These are phyloP conservation scores for Garcileccinum viscosum DNA, from an alignment of 1,284 basidiomycete species.

Conservation along the genomic window DNA sequence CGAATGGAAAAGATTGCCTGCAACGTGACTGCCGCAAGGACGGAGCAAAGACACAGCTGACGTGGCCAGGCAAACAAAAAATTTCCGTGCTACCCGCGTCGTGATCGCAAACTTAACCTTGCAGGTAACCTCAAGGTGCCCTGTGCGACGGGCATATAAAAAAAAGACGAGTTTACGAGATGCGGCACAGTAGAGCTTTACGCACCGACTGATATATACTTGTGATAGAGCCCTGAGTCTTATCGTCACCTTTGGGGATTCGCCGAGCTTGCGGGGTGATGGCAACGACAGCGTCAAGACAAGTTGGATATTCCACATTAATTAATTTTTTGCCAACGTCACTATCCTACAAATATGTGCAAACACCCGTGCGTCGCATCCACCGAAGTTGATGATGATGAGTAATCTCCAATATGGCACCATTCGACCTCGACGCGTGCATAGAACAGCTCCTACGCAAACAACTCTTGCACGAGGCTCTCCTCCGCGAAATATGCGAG, in stretches of 20 bases:
- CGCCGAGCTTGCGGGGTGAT: conserved; percentile 13
- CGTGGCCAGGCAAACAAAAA: conserved; percentile 32
- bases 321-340: conserved; percentile 17
- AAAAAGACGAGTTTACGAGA: conserved; percentile 23
- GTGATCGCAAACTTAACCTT: conserved; percentile 39
- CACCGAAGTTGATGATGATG: conserved; percentile 2
- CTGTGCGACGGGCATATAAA: conserved; percentile 16
- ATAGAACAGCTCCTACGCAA: conserved; percentile 90
- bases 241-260: neutral
- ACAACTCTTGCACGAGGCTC: conserved; percentile 90
- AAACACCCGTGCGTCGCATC: conserved; percentile 39
- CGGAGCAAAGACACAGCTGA: conserved; percentile 38
- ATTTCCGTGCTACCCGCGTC: conserved; percentile 37
- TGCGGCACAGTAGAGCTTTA: conserved; percentile 21
- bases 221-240: conserved; percentile 20
- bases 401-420: conserved; percentile 64
- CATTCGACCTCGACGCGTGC: conserved; percentile 95
- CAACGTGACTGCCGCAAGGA: conserved; percentile 44
- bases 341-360: conserved; percentile 40
- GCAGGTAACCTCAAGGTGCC: conserved; percentile 25
- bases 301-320: conserved; percentile 9
- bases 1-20: conserved; percentile 18
- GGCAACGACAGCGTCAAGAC: neutral
- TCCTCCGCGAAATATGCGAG: conserved; percentile 95
- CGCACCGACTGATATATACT: conserved; percentile 23